These are phyloP conservation scores for Colletotrichum sp. DNA, from an alignment of 2,329 filamentous ascomycete species.

Conservation along the genomic window DNA sequence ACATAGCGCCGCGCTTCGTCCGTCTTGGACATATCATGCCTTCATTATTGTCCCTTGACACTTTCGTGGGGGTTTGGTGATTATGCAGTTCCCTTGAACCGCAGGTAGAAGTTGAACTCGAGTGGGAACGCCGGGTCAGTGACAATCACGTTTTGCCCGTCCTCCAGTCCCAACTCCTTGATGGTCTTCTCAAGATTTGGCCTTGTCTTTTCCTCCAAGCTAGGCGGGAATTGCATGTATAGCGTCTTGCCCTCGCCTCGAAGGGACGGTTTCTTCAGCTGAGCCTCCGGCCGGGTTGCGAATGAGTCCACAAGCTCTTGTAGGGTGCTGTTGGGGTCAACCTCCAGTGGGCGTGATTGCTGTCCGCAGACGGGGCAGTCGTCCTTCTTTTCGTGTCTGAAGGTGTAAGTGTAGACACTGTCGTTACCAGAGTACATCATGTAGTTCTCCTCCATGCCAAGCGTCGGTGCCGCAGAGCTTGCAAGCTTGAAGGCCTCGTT, in stretches of 20 bases:
- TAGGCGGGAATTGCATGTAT: conserved; percentile 85
- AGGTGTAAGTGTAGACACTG: conserved; percentile 95
- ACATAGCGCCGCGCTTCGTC: background rate
- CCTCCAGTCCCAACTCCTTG: conserved; percentile 70
- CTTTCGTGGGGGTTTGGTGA: background rate
- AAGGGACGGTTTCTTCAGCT: conserved; percentile 92
- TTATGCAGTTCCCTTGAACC: conserved; percentile 41
- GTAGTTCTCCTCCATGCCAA: conserved; percentile 85
- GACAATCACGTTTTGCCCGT: conserved; percentile 90
- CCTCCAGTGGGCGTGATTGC: conserved; percentile 74
- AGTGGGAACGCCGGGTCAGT: conserved; percentile 89
- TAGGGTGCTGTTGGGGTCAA: conserved; percentile 75
- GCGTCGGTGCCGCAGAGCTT: conserved; percentile 78
- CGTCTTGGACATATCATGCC: background rate
- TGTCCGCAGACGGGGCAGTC: conserved; percentile 96
- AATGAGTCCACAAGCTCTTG: conserved; percentile 86
- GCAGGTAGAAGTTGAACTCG: conserved; percentile 64
- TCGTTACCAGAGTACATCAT: conserved; percentile 99
- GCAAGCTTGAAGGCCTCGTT: conserved; percentile 97
- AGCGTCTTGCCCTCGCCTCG: conserved; percentile 80
- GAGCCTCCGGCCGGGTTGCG: conserved; percentile 82
- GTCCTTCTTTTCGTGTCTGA: conserved; percentile 90
- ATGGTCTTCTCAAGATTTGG: conserved; percentile 83
- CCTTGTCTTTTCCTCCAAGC: conserved; percentile 83
- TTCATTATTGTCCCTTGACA: conserved; percentile 5